Conservation (phyloP, 441 rosid genomes). For the Hura crepitans region DNA sequence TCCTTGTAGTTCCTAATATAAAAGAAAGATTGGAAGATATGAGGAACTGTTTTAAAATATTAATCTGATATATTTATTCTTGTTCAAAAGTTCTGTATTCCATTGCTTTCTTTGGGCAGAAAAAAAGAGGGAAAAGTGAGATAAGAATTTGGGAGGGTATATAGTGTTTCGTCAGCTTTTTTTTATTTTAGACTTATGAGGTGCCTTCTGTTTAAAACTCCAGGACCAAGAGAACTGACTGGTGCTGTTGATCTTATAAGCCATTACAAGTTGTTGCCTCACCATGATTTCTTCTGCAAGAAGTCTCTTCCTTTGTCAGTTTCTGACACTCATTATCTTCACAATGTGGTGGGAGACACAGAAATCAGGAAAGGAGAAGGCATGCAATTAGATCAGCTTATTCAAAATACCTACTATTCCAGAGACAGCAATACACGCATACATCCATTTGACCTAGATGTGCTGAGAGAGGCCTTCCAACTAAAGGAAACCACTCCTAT, state of each 20-base stretch:
- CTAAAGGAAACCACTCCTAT: slow-evolving; percentile 64
- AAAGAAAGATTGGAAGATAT: neutral
- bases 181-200: slow-evolving; percentile 18
- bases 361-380: slow-evolving; percentile 55
- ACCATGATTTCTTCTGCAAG: slow-evolving; percentile 92
- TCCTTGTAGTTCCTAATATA: neutral
- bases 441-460: slow-evolving; percentile 71
- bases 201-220: slow-evolving; percentile 13
- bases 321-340: slow-evolving; percentile 87
- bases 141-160: neutral
- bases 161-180: neutral
- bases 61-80: neutral
- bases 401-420: slow-evolving; percentile 42
- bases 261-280: slow-evolving; percentile 73
- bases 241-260: slow-evolving; percentile 86
- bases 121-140: slow-evolving; percentile 4
- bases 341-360: slow-evolving; percentile 40
- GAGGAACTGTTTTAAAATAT: neutral
- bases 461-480: slow-evolving; percentile 69
- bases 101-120: neutral
- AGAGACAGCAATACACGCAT: slow-evolving; percentile 50
- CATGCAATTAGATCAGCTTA: slow-evolving; percentile 86
- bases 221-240: slow-evolving; percentile 83
- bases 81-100: neutral
- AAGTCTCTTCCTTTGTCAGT: slow-evolving; percentile 71